Base-by-base conservation (phyloP, 2,329 filamentous ascomycete genomes). In the Xylariaceae sp. region DNA sequence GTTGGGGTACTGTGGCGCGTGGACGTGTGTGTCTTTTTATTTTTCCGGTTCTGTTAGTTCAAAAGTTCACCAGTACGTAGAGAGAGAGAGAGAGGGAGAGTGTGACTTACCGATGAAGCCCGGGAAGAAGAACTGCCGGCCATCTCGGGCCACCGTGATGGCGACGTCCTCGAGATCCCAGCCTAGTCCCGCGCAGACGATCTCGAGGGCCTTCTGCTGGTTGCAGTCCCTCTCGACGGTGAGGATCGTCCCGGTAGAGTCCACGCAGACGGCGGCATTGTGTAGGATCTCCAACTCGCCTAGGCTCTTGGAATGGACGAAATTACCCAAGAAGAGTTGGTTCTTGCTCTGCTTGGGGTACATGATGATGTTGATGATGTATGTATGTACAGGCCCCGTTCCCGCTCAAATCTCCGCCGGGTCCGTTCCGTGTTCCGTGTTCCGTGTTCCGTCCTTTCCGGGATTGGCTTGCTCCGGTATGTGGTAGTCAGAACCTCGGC, bases 1-100 rank as follows among this genome's bases (percentile, higher is more conserved):
- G 57, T 98, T 98, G 41, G 90, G 88, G 55, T 95, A 96, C 66
- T 98, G 92, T 0, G 89, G 78, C 7, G 92, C 92, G 60, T 98
- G 92, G 41, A 95, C 85, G 61, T 98, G 92, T 1, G 92, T 95
- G 62, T 98, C 90, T 90, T 17, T 14, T 14, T 4, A 16, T 11
- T 8, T 13, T 28, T 11, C 21, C n/a, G n/a, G n/a, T n/a, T n/a
- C 9, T 28, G 38, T 60, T 40, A 63, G 55, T 27, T 35, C 29
- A 27, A 30, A 14, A 23, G 34, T n/a, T n/a, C n/a, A n/a, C n/a
- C n/a, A n/a, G n/a, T n/a, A n/a, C n/a, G n/a, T n/a, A n/a, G n/a
- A n/a, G n/a, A n/a, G n/a, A n/a, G n/a, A n/a, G n/a, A n/a, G n/a
- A n/a, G n/a, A n/a, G n/a, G n/a, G n/a, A n/a, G n/a, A 24, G 9